phyloP scores from a whole-genome alignment of 306 rosid species.

The Morella rubra region DNA sequence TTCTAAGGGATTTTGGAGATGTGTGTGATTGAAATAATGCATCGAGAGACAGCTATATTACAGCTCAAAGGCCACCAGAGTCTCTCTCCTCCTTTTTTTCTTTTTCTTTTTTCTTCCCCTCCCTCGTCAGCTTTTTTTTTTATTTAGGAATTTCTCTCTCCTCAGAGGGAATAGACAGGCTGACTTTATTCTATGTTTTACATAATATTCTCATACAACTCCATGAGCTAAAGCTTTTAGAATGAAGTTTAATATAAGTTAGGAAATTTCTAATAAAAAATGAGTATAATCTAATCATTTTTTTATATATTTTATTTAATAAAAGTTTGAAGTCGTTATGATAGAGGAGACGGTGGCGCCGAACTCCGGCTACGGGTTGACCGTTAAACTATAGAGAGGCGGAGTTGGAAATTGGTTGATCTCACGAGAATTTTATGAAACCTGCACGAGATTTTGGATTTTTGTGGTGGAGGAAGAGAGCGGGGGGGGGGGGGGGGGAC shows the following conservation, averaged over 20 bases:
- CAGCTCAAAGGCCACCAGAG: constrained; percentile 91
- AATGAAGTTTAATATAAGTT: constrained; percentile 20
- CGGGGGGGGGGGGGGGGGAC: neutral
- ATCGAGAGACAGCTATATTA: constrained; percentile 78
- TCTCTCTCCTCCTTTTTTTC: constrained; percentile 24
- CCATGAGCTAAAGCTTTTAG: constrained; percentile 25
- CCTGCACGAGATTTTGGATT: constrained; percentile 35
- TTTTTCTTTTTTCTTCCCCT: neutral
- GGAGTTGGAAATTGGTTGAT: constrained; percentile 19
- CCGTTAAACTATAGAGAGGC: neutral
- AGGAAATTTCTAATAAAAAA: too few species aligned
- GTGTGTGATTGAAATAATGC: constrained; percentile 51
- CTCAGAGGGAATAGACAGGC: neutral
- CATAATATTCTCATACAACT: constrained; percentile 25
- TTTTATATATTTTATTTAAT: neutral
- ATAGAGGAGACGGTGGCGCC: constrained; percentile 33
- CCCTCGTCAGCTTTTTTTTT: constrained; percentile 8
- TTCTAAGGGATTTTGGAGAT: constrained; percentile 67
- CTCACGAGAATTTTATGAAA: constrained; percentile 31
- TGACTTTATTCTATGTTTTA: constrained; percentile 10
- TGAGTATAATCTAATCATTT: too few species aligned
- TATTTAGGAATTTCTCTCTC: neutral
- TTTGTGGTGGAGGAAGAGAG: neutral
- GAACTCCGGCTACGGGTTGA: constrained; percentile 30
- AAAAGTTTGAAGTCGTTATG: constrained; percentile 20